Base-by-base conservation (phyloP, 345 rosid genomes). In the Combretum micranthum region DNA sequence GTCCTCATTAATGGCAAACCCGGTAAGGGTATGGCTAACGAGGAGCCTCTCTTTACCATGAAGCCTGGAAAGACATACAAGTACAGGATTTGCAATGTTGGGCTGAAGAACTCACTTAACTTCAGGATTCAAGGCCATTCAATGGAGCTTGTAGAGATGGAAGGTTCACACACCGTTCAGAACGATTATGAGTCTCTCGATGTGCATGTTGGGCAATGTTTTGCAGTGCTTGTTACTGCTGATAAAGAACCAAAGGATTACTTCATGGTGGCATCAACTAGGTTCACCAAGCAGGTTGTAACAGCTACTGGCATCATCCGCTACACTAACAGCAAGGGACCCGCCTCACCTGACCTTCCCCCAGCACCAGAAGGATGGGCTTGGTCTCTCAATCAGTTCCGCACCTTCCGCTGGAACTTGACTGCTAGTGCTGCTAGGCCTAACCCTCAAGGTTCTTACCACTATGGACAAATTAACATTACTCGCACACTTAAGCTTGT, bases 21-120 rank as follows among this genome's bases (percentile, higher is more conserved):
- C 26, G 5, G 26, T 25, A 25, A 25, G 26, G 26, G 26, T 25
- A 25, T 2, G 26, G 26, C 26, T 25, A 25, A 25, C 26, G 26
- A 25, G 26, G 26, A 25, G 26, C 26, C 26, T 25, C 60, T 63
- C 14, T 63, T 63, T 5, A 25, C 5, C 26, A 25, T 25, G 26
- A 25, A 25, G 26, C 26, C 5, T 25, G 98, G 96, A 39, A 82
- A 88, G 70, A 77, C 80, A 54, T 92, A 88, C 68, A 88, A 80
- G 87, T 70, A 88, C 46, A 86, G 97, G 75, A 70, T 92, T 65
- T 84, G 97, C 42, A 92, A 92, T 62, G 84, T 88, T 50, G 99
- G 99, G 4, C 54, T 85, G 26, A 59, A 80, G 6, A 88, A 76
- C 25, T 66, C 87, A 2, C 57, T 92, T 50, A 92, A 92, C 76